Percentiles rank a stretch among this genome's conserved stretches.
Conservation (phyloP, 2,329 filamentous ascomycete species). For the Epichloe festucae region DNA sequence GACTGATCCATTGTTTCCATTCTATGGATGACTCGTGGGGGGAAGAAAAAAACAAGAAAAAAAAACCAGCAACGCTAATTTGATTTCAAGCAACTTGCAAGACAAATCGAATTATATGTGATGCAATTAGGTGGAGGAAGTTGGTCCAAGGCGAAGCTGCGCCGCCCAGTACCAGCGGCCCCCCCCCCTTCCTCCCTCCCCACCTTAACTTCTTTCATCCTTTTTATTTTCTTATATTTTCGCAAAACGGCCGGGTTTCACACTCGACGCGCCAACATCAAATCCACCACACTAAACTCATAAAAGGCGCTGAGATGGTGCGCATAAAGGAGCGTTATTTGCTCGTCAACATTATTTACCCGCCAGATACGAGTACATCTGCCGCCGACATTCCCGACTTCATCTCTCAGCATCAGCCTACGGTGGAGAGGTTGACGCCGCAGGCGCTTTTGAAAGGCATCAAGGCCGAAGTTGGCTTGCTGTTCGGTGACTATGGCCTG, state of each 20-base stretch:
- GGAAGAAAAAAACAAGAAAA: neutral
- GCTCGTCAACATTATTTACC: conserved; percentile 87
- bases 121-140: too few relatives aligned
- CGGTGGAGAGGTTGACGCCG: conserved; percentile 55
- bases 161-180: too few relatives aligned
- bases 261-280: neutral
- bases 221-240: neutral
- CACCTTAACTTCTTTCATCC: neutral
- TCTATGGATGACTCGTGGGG: neutral
- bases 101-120: too few relatives aligned
- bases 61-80: too few relatives aligned
- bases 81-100: too few relatives aligned
- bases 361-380: conserved; percentile 34
- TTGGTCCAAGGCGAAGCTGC: too few relatives aligned
- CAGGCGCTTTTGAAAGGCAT: conserved; percentile 56
- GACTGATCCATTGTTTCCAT: conserved; percentile 18
- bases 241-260: neutral
- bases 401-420: conserved; percentile 68
- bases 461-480: conserved; percentile 51
- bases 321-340: conserved; percentile 93
- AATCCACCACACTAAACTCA: neutral
- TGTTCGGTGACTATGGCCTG: conserved; percentile 84
- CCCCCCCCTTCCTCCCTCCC: too few relatives aligned
- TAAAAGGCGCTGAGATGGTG: conserved; percentile 53
- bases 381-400: conserved; percentile 39